Evolutionary conservation across 1,284 basidiomycete genomes (phyloP).

Genomic region (Cryptococcus depauperatus): DNA sequence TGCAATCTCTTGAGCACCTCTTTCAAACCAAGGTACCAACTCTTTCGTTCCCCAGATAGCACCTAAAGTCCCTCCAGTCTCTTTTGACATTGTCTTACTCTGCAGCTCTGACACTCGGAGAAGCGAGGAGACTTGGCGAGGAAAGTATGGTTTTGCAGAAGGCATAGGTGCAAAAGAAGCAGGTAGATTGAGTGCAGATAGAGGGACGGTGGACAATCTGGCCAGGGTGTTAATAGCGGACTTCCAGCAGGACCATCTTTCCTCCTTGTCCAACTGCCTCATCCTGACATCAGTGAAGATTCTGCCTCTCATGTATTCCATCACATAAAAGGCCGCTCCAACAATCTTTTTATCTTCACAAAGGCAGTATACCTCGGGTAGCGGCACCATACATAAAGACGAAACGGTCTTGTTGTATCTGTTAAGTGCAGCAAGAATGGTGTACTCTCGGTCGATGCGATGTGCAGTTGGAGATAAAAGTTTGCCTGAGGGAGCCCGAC

Average conservation of each 20-base stretch:
- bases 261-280: slow-evolving; percentile 55
- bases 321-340: slow-evolving; percentile 88
- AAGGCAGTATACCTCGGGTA: slow-evolving; percentile 74
- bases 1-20: slow-evolving; percentile 61
- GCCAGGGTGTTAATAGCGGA: slow-evolving; percentile 67
- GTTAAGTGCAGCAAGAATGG: slow-evolving; percentile 67
- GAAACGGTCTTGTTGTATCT: slow-evolving; percentile 53
- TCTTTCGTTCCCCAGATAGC: slow-evolving; percentile 56
- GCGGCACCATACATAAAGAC: slow-evolving; percentile 53
- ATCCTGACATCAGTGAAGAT: slow-evolving; percentile 83
- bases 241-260: slow-evolving; percentile 68
- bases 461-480: slow-evolving; percentile 84
- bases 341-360: slow-evolving; percentile 70
- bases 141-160: slow-evolving; percentile 61
- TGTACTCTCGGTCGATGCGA: slow-evolving; percentile 86
- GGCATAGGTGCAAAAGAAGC: slow-evolving; percentile 61
- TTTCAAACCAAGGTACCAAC: slow-evolving; percentile 58
- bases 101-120: slow-evolving; percentile 66
- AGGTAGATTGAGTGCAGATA: slow-evolving; percentile 60
- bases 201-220: slow-evolving; percentile 63
- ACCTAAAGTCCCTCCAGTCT: slow-evolving; percentile 31
- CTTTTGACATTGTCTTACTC: slow-evolving; percentile 55
- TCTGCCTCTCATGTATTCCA: slow-evolving; percentile 86
- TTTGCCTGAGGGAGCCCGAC: slow-evolving; percentile 86
- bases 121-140: slow-evolving; percentile 82